phyloP scores from a whole-genome alignment of 805 yeast species.

The Cyberlindnera xishuangbannaensis region DNA sequence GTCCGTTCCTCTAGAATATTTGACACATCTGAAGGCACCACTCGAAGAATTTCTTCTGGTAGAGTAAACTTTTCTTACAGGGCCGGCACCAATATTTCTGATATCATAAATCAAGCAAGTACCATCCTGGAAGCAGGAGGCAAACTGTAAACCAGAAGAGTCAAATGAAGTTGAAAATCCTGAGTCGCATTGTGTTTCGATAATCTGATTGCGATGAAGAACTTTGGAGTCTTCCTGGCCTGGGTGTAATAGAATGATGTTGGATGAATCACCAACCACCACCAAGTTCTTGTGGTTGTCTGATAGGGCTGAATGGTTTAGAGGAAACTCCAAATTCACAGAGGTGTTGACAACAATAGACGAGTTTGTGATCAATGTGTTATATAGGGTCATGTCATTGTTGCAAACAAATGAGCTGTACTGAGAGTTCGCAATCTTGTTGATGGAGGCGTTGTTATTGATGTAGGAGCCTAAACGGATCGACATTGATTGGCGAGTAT shows the following conservation, averaged over 20 bases:
- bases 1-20: conserved; percentile 60
- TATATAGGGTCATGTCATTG: conserved; percentile 71
- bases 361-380: conserved; percentile 49
- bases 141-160: conserved; percentile 66
- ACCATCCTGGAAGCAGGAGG: conserved; percentile 86
- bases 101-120: conserved; percentile 70
- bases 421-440: conserved; percentile 36
- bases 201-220: conserved; percentile 30
- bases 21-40: conserved; percentile 65
- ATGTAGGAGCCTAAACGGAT: conserved; percentile 72
- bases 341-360: conserved; percentile 39
- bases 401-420: conserved; percentile 70
- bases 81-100: conserved; percentile 46
- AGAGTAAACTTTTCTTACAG: conserved; percentile 50
- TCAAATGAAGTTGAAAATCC: conserved; percentile 82
- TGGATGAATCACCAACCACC: conserved; percentile 74
- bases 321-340: conserved; percentile 52
- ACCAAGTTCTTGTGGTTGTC: conserved; percentile 55
- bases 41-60: conserved; percentile 48
- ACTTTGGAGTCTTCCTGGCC: conserved; percentile 28
- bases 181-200: conserved; percentile 59
- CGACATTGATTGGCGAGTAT: conserved; percentile 41
- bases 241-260: conserved; percentile 47
- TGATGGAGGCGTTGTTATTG: conserved; percentile 68
- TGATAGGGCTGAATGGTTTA: conserved; percentile 68